phyloP scores from a whole-genome alignment of 2,329 filamentous ascomycete genomes.

The Colletotrichum sojae region DNA sequence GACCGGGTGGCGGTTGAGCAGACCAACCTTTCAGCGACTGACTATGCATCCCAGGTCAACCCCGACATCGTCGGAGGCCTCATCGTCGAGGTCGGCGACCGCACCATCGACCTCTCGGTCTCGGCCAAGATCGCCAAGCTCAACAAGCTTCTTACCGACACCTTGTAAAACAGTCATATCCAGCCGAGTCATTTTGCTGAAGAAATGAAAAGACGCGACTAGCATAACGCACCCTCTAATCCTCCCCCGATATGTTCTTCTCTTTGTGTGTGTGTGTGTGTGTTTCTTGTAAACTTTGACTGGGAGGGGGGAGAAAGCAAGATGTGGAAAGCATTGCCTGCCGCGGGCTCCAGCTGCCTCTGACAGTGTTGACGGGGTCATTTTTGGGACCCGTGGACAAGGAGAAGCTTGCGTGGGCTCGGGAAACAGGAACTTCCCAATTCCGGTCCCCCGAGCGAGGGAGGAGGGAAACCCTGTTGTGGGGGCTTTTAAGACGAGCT shows the following conservation, averaged over 20 bases:
- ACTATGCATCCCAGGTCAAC: constrained; percentile 76
- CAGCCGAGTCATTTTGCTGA: neutral
- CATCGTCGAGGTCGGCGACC: constrained; percentile 95
- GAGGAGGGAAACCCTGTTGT: constrained; percentile 9
- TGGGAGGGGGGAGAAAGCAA: constrained; percentile 1
- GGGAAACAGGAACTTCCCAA: neutral
- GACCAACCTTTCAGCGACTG: neutral
- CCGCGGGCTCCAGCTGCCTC: constrained; percentile 3
- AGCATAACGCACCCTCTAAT: constrained; percentile 30
- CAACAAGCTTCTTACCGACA: constrained; percentile 98
- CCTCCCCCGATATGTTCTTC: constrained; percentile 21
- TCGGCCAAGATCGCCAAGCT: constrained; percentile 96
- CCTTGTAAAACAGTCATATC: constrained; percentile 79
- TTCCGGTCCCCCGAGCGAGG: constrained; percentile 2
- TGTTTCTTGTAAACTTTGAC: constrained; percentile 37
- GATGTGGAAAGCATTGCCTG: constrained; percentile 2
- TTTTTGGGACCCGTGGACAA: neutral
- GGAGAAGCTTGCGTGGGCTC: neutral
- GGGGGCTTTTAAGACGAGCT: constrained; percentile 20
- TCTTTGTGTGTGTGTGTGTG: constrained; percentile 36
- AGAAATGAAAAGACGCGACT: constrained; percentile 28
- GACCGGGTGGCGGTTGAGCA: neutral
- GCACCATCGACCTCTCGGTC: constrained; percentile 97
- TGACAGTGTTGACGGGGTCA: neutral
- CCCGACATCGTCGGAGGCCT: constrained; percentile 94